Conservation (phyloP, 129 eudicot genomes). For the Escallonia rubra region DNA sequence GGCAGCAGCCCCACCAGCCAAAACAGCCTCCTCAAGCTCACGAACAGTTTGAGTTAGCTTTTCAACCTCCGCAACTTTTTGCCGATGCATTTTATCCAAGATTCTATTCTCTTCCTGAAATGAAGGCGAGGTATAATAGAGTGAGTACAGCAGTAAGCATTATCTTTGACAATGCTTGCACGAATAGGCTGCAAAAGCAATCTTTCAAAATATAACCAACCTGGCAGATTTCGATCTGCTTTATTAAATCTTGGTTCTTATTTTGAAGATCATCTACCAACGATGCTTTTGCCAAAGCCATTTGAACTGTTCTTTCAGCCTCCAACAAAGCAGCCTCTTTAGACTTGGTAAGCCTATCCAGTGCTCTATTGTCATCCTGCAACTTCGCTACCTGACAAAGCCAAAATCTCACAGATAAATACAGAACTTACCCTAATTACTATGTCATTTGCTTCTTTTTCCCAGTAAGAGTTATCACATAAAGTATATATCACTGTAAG, state of each 20-base stretch:
- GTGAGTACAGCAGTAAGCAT: too few species aligned
- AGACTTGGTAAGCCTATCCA: slow-evolving; percentile 87
- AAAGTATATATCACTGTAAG: too few species aligned
- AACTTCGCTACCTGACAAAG: slow-evolving; percentile 74
- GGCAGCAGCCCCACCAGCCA: slow-evolving; percentile 99
- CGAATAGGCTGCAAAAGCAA: too few species aligned
- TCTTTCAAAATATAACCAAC: slow-evolving; percentile 17
- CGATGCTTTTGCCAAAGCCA: slow-evolving; percentile 90
- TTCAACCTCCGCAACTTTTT: slow-evolving; percentile 93
- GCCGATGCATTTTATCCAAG: slow-evolving; percentile 86
- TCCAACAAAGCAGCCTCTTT: slow-evolving; percentile 97
- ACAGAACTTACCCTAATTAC: too few species aligned
- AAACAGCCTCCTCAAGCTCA: slow-evolving; percentile 96
- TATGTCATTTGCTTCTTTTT: too few species aligned
- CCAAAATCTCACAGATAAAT: not conserved
- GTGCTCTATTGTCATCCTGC: slow-evolving; percentile 91
- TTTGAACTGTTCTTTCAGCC: slow-evolving; percentile 93
- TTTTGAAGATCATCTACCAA: slow-evolving; percentile 95
- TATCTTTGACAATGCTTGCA: too few species aligned
- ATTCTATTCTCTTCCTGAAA: slow-evolving; percentile 84
- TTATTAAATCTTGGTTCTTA: slow-evolving; percentile 92
- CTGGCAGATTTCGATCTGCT: slow-evolving; percentile 97
- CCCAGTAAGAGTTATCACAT: too few species aligned
- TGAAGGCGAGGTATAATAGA: too few species aligned
- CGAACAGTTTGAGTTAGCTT: slow-evolving; percentile 90